Base-by-base conservation (phyloP, 2,329 filamentous ascomycete species). In the Aspergillus fumigatus region DNA sequence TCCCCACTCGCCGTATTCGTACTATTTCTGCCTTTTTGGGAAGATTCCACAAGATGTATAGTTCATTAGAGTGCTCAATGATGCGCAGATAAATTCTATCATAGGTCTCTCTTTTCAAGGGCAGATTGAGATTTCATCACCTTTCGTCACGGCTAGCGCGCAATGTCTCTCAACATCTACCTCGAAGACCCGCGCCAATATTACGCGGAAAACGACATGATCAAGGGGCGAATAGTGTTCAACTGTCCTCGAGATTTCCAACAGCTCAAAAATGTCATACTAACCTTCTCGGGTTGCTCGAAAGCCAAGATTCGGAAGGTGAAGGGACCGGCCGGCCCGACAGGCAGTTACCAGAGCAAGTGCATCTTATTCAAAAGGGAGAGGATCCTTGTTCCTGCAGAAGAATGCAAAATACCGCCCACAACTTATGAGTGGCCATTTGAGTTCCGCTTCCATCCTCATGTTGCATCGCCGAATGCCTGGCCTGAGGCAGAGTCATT, bases 231-330 rank as follows among this genome's bases (percentile, higher is more conserved):
- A 5, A 35, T 61, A 0, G 17, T 51, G n/a, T 59, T 59, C 10
- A 35, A 57, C n/a, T 57, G 48, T 9, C 19, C 55, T 17, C 29
- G 29, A 14, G 52, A 48, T 23, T 45, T 51, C 35, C 51, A 52
- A n/a, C 52, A 57, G 2, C 27, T 57, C 3, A 49, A 57, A 14
- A 57, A 61, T 7, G 50, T 63, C 25, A 35, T 53, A 14, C 54
- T 62, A 29, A 55, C 40, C 3, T 62, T 63, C 27, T 53, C 50
- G 3, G 59, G 59, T 4, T 48, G 56, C 43, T 53, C 54, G 19
- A 63, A 63, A 29, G 54, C 57, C n/a, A 60, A 54, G 14, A 25
- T 63, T 3, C 55, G 57, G 38, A 62, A 63, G 25, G 53, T 60
- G n/a, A 63, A 62, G 23, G 55, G 57, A 11, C 25, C 57, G 5